Evolutionary conservation across 176 grass and related monocot species (phyloP).

Genomic region (Puya raimondii): DNA sequence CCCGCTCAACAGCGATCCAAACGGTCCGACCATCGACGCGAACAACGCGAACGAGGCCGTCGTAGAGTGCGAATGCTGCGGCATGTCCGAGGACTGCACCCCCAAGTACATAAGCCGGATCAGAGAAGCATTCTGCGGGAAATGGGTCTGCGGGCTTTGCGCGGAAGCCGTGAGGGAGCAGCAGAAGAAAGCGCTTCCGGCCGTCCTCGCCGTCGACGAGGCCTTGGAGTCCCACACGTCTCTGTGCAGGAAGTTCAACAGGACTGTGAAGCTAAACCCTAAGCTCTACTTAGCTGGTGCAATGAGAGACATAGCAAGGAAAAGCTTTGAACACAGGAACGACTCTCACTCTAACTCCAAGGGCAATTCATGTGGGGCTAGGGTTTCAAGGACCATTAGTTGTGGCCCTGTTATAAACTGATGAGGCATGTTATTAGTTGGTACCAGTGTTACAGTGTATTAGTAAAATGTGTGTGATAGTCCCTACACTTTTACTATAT

Average conservation of each 20-base stretch:
- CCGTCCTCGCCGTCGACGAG: not conserved
- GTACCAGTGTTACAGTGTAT: too few relatives aligned
- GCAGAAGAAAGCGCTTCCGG: not conserved
- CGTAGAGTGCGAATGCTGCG: constrained; percentile 19
- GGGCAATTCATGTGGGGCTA: not conserved
- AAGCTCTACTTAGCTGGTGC: constrained; percentile 18
- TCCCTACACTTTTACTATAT: too few relatives aligned
- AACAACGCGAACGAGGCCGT: too few relatives aligned
- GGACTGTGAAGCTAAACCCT: constrained; percentile 11
- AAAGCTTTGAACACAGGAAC: constrained; percentile 14
- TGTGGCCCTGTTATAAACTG: not conserved
- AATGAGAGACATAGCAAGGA: constrained; percentile 20
- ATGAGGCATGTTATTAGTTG: too few relatives aligned
- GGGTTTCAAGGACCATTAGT: constrained; percentile 1
- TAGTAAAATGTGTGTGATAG: too few relatives aligned
- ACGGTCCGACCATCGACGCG: too few relatives aligned
- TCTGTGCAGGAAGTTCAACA: constrained; percentile 18
- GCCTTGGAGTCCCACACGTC: constrained; percentile 15
- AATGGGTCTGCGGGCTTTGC: constrained; percentile 25
- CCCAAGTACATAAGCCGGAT: constrained; percentile 6
- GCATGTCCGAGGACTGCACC: constrained; percentile 26
- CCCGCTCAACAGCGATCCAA: too few relatives aligned
- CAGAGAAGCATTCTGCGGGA: constrained; percentile 12
- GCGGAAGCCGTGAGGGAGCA: constrained; percentile 19
- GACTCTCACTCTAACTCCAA: not conserved